Base-by-base conservation (phyloP, 1,139 yeast species). In the Zygosaccharomyces pseudobailii region DNA sequence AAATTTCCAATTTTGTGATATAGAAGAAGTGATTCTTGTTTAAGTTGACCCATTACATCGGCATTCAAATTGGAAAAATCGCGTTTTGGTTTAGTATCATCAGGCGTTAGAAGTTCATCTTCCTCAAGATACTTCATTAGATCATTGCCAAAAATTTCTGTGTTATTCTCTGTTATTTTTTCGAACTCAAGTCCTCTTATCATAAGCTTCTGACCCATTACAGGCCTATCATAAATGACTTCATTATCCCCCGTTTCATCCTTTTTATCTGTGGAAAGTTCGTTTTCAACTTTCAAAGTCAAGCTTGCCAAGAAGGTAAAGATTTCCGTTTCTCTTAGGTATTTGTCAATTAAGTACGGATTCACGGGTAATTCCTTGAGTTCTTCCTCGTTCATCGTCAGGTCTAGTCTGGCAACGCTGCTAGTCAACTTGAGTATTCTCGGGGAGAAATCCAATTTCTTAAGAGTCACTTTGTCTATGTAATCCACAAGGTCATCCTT, bases 391-490 rank as follows among this genome's bases (percentile, higher is more conserved):
- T 74, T 69, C 49, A 76, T 66, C 6, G 75, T 75, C 46, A 78
- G 39, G 25, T 52, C 55, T 8, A 61, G 60, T 38, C 62, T 51
- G 6, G 58, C 44, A 4, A 58, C 45, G 31, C 46, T 42, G 39
- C 50, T 49, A 30, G 83, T 77, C 56, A 82, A 68, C 47, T 79
- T 82, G 52, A 84, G 67, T 5, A 71, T 67, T 59, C 78, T 82
- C 46, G 79, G 80, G 45, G 76, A 76, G 61, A 82, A 83, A 60
- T 85, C 90, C 55, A 82, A 70, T 55, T 80, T 82, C 48, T 85
- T 72, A 5, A 81, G 84, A 0, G 95, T 86, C 33, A 89, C 76
- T 53, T 78, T 79, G 58, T 83, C 88, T 58, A 84, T 79, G 66
- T 87, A 90, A 33, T 79, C 81, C 27, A 72, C 61, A 10, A 90